Evolutionary conservation across 2,329 filamentous ascomycete genomes (phyloP).

Genomic region (Dothideomycetes sp.): DNA sequence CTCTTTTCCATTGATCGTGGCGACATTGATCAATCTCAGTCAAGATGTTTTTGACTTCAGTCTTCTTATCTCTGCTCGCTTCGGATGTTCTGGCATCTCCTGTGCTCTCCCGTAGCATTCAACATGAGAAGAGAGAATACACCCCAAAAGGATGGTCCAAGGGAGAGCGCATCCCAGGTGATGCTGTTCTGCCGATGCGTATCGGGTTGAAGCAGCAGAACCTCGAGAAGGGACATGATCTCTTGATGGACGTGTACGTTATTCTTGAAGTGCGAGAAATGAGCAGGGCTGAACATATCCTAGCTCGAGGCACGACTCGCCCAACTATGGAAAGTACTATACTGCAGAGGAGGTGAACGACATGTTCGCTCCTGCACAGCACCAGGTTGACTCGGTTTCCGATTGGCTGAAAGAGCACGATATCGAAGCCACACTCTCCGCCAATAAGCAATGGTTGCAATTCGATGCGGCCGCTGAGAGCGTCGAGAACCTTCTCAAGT

Average conservation of each 20-base stretch:
- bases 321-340: conserved; percentile 31
- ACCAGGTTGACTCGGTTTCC: conserved; percentile 24
- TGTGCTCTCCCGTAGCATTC: no score
- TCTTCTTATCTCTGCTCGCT: no score
- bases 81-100: no score
- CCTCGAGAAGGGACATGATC: conserved; percentile 24
- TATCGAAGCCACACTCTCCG: conserved; percentile 22
- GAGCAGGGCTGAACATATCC: not conserved
- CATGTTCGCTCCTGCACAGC: conserved; percentile 26
- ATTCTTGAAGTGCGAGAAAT: not conserved
- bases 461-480: conserved; percentile 27
- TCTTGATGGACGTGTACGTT: conserved; percentile 18
- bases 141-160: conserved; percentile 25
- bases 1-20: no score
- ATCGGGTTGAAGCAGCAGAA: conserved; percentile 35
- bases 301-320: conserved; percentile 13
- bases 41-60: no score
- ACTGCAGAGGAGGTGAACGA: conserved; percentile 26
- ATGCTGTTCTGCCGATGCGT: conserved; percentile 30
- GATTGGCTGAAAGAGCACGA: conserved; percentile 27
- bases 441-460: conserved; percentile 24
- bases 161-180: conserved; percentile 22
- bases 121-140: conserved; percentile 30
- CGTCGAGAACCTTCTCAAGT: conserved; percentile 26
- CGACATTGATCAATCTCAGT: no score